Evolutionary conservation across 1,139 yeast genomes (phyloP).

Genomic region (Wickerhamomyces sp.): DNA sequence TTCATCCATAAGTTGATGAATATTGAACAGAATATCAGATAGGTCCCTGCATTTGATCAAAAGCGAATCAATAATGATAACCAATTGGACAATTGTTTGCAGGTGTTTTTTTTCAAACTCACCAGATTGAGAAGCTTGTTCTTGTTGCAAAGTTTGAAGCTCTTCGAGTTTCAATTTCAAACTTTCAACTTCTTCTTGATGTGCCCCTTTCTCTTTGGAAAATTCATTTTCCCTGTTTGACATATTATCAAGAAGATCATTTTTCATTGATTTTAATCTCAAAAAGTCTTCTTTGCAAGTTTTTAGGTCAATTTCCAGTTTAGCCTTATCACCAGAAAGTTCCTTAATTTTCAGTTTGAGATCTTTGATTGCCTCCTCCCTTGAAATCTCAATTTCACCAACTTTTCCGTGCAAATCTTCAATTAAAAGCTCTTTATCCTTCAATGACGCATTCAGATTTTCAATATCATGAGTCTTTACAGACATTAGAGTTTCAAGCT

Average conservation of each 20-base stretch:
- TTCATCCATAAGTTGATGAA: slow-evolving; percentile 27
- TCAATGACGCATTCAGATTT: not conserved
- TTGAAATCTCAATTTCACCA: slow-evolving; percentile 2
- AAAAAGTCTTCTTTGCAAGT: slow-evolving; percentile 20
- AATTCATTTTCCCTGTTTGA: slow-evolving; percentile 59
- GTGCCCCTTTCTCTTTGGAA: slow-evolving; percentile 45
- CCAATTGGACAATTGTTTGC: slow-evolving; percentile 21
- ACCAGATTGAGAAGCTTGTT: slow-evolving; percentile 29
- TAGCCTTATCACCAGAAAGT: slow-evolving; percentile 7
- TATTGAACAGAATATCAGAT: slow-evolving; percentile 24
- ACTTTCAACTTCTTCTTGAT: slow-evolving; percentile 46
- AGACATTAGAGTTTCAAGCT: not conserved
- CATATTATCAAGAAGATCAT: slow-evolving; percentile 63
- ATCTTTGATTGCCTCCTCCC: not conserved
- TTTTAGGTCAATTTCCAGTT: slow-evolving; percentile 12
- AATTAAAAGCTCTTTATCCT: not conserved
- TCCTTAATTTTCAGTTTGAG: slow-evolving; percentile 1
- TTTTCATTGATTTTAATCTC: slow-evolving; percentile 40
- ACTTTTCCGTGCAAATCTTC: slow-evolving; percentile 2
- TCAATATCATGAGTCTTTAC: not conserved
- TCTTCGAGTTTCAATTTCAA: slow-evolving; percentile 45
- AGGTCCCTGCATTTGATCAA: slow-evolving; percentile 27
- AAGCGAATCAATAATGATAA: slow-evolving; percentile 25
- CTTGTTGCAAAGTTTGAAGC: slow-evolving; percentile 38
- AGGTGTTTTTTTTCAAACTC: slow-evolving; percentile 7